These are phyloP conservation scores for Clavispora santaluciae DNA, from an alignment of 805 yeast genomes.

Conservation along the genomic window DNA sequence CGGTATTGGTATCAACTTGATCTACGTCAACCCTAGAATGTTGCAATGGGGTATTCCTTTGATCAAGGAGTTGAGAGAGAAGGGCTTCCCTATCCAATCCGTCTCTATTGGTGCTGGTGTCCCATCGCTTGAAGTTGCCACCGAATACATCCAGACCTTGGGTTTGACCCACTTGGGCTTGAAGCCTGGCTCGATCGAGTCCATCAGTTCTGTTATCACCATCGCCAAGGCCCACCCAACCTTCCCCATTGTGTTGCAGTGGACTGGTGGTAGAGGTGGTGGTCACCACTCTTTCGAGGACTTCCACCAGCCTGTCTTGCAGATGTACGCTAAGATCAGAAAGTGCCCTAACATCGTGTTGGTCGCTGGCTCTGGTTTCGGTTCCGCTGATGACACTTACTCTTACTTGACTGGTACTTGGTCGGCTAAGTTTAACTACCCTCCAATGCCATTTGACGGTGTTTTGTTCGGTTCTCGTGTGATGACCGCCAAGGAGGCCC, in stretches of 20 bases:
- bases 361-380: conserved; percentile 98
- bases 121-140: conserved; percentile 94
- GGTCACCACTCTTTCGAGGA: conserved; percentile 99
- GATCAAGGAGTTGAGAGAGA: conserved; percentile 79
- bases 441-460: conserved; percentile 99
- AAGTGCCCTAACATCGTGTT: conserved; percentile 83
- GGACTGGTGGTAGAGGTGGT: conserved; percentile 99
- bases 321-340: conserved; percentile 93
- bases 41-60: conserved; percentile 98
- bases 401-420: conserved; percentile 97
- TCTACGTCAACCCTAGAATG: conserved; percentile 96
- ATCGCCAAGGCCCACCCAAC: conserved; percentile 94
- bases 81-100: conserved; percentile 94
- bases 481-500: conserved; percentile 95
- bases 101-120: conserved; percentile 99
- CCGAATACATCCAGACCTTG: conserved; percentile 89
- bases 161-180: conserved; percentile 92
- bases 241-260: conserved; percentile 96
- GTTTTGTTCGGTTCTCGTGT: conserved; percentile 93
- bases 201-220: conserved; percentile 77
- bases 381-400: conserved; percentile 93
- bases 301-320: conserved; percentile 95
- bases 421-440: conserved; percentile 83
- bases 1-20: conserved; percentile 86
- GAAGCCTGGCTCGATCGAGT: conserved; percentile 96